Conservation (phyloP, 139 green algal genomes). For the Closterium sp. region DNA sequence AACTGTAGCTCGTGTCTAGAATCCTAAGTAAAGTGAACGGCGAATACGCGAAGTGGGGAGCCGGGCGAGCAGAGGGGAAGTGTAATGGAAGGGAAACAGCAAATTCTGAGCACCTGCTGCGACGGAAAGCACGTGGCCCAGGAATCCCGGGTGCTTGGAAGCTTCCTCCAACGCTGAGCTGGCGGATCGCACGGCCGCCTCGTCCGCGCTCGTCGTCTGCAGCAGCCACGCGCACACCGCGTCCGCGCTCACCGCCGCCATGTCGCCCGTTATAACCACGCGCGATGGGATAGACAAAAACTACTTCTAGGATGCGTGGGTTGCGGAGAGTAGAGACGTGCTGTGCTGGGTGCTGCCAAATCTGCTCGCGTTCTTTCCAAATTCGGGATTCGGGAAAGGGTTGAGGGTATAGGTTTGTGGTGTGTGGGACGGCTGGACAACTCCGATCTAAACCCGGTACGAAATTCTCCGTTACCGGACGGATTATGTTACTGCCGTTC, state of each 20-base stretch:
- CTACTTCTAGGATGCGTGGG: neutral
- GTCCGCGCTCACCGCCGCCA: neutral
- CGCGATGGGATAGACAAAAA: neutral
- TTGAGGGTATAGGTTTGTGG: neutral
- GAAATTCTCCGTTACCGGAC: neutral
- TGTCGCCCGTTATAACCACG: neutral
- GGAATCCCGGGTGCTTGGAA: neutral
- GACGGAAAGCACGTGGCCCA: neutral
- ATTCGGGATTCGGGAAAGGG: neutral
- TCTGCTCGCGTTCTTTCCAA: neutral
- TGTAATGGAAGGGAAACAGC: neutral
- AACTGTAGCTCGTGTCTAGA: neutral
- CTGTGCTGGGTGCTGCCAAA: neutral
- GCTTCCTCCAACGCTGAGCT: neutral
- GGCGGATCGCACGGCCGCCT: neutral
- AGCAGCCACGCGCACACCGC: neutral
- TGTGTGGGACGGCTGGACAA: no score
- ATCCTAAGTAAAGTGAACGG: no score
- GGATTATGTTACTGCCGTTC: neutral
- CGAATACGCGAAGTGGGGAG: neutral
- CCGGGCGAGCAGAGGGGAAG: no score
- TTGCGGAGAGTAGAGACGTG: neutral
- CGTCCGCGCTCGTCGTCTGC: neutral
- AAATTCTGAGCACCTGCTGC: neutral
- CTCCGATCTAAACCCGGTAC: neutral